Evolutionary conservation across 176 grass and related monocot genomes (phyloP), one percentile per base, ranked within the genome.

Genomic region (Oryza meridionalis): DNA sequence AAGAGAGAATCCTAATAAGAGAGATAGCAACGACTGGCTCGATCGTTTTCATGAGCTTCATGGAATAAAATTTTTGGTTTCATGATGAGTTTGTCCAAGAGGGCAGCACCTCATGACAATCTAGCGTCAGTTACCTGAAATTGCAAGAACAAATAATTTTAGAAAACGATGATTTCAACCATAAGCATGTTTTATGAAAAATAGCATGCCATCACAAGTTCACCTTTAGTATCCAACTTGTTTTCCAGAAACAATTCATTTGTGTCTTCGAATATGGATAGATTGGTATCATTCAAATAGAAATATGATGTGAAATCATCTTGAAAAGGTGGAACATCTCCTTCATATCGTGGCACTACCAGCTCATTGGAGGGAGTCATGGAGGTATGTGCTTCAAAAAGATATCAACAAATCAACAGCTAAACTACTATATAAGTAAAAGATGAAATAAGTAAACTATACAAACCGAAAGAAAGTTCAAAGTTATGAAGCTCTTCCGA

Each of bases 301-400:
- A 90, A 83, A 61, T 92, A 88, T 38, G 86, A 67, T 78, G 67
- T 80, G 10, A 75, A 82, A 27, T 44, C 82, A 84, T 85, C 91
- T 16, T 62, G 16, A 68, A 84, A 35, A 33, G 90, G 82, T n/a
- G 82, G 90, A 76, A 46, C 66, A 17, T 55, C 80, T 29, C 81
- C 33, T 19, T 85, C 77, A 22, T 73, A 62, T 14, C 69, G 84
- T 38, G 40, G 32, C 29, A 62, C 12, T 15, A 71, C 3, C 4
- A 21, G 26, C 33, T 65, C 76, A 63, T 9, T 72, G 19, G 59
- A 83, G 11, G 27, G 69, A 47, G 45, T 25, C 59, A 79, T 58
- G 43, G 29, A 38, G 51, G 50, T 76, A 21, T 73, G 49, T 42
- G 59, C 88, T 84, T 69, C 61, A 90, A 79, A 72, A 70, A 29